A percentile compares a stretch with the other conserved stretches of the same genome.
These are phyloP conservation scores for Aspergillus heteromorphus DNA, from an alignment of 495 filamentous ascomycete genomes.

Conservation along the genomic window DNA sequence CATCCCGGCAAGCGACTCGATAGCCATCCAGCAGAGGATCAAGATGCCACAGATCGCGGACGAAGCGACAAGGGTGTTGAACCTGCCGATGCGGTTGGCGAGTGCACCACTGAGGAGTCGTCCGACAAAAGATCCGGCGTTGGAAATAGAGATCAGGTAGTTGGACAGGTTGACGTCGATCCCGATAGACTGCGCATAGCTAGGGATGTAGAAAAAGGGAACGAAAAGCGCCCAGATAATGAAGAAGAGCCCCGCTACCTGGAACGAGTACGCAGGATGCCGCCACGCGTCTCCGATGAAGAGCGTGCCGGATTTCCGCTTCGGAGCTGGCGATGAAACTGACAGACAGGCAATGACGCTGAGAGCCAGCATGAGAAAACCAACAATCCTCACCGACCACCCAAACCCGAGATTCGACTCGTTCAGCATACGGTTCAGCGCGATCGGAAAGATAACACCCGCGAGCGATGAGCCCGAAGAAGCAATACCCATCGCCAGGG, in stretches of 20 bases:
- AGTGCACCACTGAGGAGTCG: constrained; percentile 17
- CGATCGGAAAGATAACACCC: constrained; percentile 26
- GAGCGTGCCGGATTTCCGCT: constrained; percentile 4
- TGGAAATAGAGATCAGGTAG: constrained; percentile 23
- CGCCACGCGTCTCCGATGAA: constrained; percentile 8
- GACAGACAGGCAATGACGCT: constrained; percentile 33
- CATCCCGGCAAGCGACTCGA: constrained; percentile 37
- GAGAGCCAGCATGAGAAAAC: constrained; percentile 51
- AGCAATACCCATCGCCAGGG: constrained; percentile 26
- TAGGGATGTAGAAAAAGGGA: constrained; percentile 22
- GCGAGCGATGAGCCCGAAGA: constrained; percentile 29
- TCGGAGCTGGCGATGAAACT: constrained; percentile 16
- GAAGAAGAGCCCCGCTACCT: constrained; percentile 12
- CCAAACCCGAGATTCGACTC: constrained; percentile 35
- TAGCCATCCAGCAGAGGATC: constrained; percentile 42
- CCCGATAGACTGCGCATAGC: constrained; percentile 9
- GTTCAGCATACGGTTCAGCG: constrained; percentile 20
- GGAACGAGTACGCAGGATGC: constrained; percentile 13
- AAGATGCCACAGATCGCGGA: constrained; percentile 12
- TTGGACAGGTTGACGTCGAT: constrained; percentile 14
- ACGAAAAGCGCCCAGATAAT: constrained; percentile 14
- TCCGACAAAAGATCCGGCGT: constrained; percentile 24
- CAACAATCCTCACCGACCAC: constrained; percentile 61
- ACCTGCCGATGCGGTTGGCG: constrained; percentile 21
- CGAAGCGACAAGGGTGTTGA: constrained; percentile 15